Evolutionary conservation across 2,329 filamentous ascomycete species (phyloP).

Genomic region (Endoconidiophora polonica): DNA sequence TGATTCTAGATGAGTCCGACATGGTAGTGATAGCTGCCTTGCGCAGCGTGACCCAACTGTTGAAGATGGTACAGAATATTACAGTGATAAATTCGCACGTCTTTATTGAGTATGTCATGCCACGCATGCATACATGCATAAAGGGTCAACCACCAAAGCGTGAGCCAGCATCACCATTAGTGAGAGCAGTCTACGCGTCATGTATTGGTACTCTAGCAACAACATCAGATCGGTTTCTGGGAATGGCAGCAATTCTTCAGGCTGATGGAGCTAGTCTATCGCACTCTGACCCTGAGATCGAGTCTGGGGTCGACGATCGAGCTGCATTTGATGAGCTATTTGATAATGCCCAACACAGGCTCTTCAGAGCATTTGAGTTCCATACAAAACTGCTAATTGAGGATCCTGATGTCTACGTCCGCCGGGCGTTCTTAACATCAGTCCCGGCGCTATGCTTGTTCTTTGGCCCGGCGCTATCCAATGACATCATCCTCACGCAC

Average conservation of each 20-base stretch:
- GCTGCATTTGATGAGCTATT: conserved; percentile 68
- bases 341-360: conserved; percentile 68
- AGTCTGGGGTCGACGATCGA: conserved; percentile 45
- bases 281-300: conserved; percentile 60
- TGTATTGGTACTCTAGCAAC: conserved; percentile 78
- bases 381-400: conserved; percentile 85
- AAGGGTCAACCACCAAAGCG: conserved; percentile 19
- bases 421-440: conserved; percentile 78
- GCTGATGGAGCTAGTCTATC: conserved; percentile 62
- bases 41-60: conserved; percentile 71
- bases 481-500: conserved; percentile 91
- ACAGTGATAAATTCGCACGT: conserved; percentile 60
- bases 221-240: conserved; percentile 69
- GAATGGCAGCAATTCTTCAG: conserved; percentile 76
- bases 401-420: conserved; percentile 69
- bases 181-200: conserved; percentile 82
- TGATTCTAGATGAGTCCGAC: conserved; percentile 69
- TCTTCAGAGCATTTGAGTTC: conserved; percentile 68
- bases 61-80: conserved; percentile 75
- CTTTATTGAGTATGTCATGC: conserved; percentile 51
- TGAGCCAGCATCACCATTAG: conserved; percentile 44
- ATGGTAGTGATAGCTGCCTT: conserved; percentile 74
- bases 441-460: conserved; percentile 88
- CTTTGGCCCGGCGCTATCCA: conserved; percentile 79
- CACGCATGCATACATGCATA: conserved; percentile 40